Evolutionary conservation across 169 alveolate species (phyloP).

Genomic region (Plasmodium inui): DNA sequence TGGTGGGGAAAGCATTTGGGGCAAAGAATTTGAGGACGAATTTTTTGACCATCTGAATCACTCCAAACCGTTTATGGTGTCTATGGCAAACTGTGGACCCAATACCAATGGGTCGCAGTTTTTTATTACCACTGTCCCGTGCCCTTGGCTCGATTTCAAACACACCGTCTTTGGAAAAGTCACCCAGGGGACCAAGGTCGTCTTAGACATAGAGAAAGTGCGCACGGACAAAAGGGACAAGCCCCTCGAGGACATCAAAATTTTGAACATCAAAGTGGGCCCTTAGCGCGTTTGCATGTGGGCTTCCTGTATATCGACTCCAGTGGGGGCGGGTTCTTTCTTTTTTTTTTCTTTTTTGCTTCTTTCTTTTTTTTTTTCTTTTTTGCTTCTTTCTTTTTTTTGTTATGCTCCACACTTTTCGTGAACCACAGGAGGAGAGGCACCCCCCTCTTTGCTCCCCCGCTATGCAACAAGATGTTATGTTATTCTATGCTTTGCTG

Average conservation of each 20-base stretch:
- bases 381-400: neutral
- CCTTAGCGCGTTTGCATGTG: neutral
- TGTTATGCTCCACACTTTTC: neutral
- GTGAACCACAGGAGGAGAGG: neutral
- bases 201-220: slow-evolving; percentile 92
- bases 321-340: neutral
- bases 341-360: neutral
- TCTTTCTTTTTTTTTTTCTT: neutral
- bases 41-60: slow-evolving; percentile 94
- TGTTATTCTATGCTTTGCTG: neutral
- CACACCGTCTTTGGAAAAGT: slow-evolving; percentile 99
- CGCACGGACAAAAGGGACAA: slow-evolving; percentile 85
- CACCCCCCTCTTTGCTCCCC: neutral
- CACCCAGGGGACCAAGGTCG: slow-evolving; percentile 94
- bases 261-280: slow-evolving; percentile 78
- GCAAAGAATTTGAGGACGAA: slow-evolving; percentile 96
- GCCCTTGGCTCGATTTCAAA: slow-evolving; percentile 97
- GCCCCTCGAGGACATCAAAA: slow-evolving; percentile 82
- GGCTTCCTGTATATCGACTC: neutral
- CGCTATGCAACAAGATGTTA: neutral
- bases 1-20: slow-evolving; percentile 95
- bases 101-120: slow-evolving; percentile 98
- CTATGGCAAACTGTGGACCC: slow-evolving; percentile 99
- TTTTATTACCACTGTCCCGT: slow-evolving; percentile 97
- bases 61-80: slow-evolving; percentile 94